Evolutionary conservation across 2,329 filamentous ascomycete species (phyloP).

Genomic region (Penicillium italicum): DNA sequence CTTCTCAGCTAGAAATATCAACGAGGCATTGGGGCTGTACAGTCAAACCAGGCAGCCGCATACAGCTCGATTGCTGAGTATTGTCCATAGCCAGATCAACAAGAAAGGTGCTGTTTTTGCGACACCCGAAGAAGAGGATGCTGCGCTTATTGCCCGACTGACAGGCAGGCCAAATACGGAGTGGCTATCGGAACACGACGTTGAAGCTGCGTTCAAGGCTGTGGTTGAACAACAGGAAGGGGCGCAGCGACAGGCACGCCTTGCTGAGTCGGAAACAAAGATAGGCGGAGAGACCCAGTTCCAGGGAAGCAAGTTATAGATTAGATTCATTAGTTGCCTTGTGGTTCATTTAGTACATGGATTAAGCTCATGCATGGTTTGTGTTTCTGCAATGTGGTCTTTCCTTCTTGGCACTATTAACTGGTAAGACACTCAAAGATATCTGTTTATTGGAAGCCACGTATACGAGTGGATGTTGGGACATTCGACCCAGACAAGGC

Average conservation of each 20-base stretch:
- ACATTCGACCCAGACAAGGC: not conserved
- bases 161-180: conserved; percentile 36
- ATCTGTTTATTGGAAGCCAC: not conserved
- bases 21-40: conserved; percentile 39
- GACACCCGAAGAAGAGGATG: conserved; percentile 34
- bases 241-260: not conserved
- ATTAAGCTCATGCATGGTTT: not conserved
- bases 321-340: not conserved
- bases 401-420: not conserved
- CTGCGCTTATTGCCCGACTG: conserved; percentile 37
- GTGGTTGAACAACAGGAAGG: not conserved
- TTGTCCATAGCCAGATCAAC: conserved; percentile 29
- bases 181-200: conserved; percentile 51
- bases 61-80: conserved; percentile 36
- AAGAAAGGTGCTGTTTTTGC: not conserved
- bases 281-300: not conserved
- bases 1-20: conserved; percentile 18
- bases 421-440: not conserved
- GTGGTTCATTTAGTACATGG: not conserved
- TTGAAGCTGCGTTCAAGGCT: conserved; percentile 37
- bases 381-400: not conserved
- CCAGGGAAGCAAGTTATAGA: not conserved
- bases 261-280: not conserved
- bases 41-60: conserved; percentile 45
- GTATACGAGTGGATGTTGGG: not conserved